Conservation (phyloP, 176 grass and related monocot species). For the Triticum aestivum region DNA sequence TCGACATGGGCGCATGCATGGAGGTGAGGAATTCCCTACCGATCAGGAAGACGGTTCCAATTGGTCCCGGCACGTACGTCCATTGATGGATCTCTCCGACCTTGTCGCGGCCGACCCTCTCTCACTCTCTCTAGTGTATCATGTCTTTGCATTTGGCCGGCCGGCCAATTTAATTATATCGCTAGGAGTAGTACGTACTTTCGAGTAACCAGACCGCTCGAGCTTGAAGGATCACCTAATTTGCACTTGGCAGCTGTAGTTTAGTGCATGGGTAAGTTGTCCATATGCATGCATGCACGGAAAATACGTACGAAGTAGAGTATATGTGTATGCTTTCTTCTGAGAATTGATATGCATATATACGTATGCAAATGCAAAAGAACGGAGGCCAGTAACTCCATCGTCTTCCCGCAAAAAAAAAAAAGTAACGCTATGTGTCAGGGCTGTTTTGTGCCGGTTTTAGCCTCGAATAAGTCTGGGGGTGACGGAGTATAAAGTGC, state of each 20-base stretch:
- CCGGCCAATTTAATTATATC: background rate
- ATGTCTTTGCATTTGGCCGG: background rate
- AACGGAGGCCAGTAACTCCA: no score
- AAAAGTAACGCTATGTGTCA: no score
- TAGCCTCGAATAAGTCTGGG: no score
- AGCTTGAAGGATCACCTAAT: background rate
- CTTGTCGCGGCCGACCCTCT: background rate
- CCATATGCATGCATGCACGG: background rate
- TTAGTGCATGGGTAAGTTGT: background rate
- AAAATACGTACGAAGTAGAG: no score
- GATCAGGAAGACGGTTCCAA: conserved; percentile 25
- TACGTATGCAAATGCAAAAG: no score
- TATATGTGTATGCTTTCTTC: no score
- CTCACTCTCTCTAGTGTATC: background rate
- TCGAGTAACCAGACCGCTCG: background rate
- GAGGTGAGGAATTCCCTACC: conserved; percentile 25
- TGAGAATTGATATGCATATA: no score
- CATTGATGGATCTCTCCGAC: conserved; percentile 4
- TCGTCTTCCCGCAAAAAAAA: no score
- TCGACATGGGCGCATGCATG: conserved; percentile 21
- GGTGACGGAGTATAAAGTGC: no score
- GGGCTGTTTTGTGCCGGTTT: no score
- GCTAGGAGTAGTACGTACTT: background rate
- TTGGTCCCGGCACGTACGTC: conserved; percentile 22
- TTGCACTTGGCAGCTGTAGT: background rate